Conservation (phyloP, 805 yeast species). For the Barnettozyma vustinii region DNA sequence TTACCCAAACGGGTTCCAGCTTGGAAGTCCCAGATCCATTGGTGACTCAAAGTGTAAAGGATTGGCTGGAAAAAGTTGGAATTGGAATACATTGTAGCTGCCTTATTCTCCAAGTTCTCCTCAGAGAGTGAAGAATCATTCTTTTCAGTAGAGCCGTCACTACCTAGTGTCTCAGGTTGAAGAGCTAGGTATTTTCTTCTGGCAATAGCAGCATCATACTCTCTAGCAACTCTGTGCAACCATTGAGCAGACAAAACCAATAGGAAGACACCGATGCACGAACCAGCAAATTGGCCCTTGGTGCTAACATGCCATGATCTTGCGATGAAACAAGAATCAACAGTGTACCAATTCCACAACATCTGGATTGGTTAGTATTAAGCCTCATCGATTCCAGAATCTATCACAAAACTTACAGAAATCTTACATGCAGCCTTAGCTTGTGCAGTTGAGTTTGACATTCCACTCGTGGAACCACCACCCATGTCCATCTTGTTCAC, state of each 20-base stretch:
- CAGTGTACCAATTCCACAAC: slow-evolving; percentile 73
- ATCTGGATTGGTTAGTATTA: slow-evolving; percentile 27
- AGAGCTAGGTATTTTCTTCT: slow-evolving; percentile 19
- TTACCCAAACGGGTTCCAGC: slow-evolving; percentile 12
- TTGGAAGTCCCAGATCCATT: slow-evolving; percentile 23
- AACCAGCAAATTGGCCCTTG: slow-evolving; percentile 63
- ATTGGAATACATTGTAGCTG: slow-evolving; percentile 11
- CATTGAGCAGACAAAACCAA: slow-evolving; percentile 53
- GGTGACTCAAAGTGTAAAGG: slow-evolving; percentile 23
- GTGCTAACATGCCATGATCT: slow-evolving; percentile 57
- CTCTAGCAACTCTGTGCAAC: slow-evolving; percentile 50
- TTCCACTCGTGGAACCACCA: slow-evolving; percentile 2
- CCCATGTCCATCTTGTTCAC: slow-evolving; percentile 18
- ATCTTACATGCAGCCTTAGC: slow-evolving; percentile 26
- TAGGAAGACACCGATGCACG: slow-evolving; percentile 63
- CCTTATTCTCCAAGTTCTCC: slow-evolving; percentile 9
- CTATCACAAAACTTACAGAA: slow-evolving; percentile 12
- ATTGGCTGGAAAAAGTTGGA: slow-evolving; percentile 20
- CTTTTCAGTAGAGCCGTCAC: slow-evolving; percentile 2
- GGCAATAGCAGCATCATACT: slow-evolving; percentile 39
- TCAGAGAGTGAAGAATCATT: slow-evolving; percentile 1
- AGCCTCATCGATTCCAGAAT: neutral
- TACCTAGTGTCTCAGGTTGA: slow-evolving; percentile 1
- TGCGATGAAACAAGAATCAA: slow-evolving; percentile 61
- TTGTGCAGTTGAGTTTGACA: slow-evolving; percentile 4